Conservation (phyloP, 2,329 filamentous ascomycete genomes). For the Xylariaceae sp. region DNA sequence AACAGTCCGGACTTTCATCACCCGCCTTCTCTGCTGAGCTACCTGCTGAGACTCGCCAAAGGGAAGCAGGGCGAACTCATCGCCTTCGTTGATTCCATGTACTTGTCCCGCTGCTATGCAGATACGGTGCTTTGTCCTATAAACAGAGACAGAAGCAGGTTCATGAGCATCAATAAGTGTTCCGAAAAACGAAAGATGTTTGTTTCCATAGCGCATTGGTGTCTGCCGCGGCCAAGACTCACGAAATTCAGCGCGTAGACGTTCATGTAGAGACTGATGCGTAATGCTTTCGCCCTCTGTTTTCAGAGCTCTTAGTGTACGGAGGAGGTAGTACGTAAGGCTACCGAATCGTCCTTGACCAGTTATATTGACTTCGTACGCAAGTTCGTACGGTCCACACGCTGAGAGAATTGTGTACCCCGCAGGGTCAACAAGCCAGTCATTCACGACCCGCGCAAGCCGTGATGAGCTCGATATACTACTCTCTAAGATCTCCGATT, state of each 20-base stretch:
- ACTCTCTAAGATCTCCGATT: not conserved
- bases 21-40: not conserved
- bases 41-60: not conserved
- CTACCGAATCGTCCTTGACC: not conserved
- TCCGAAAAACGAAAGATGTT: constrained; percentile 4
- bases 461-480: not conserved
- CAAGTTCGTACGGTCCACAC: constrained; percentile 5
- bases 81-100: constrained; percentile 2
- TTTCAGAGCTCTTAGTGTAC: not conserved
- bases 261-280: not conserved
- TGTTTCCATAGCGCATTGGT: constrained; percentile 8
- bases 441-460: not conserved
- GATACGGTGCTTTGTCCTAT: not conserved
- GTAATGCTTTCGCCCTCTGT: not conserved
- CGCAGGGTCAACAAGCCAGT: constrained; percentile 7
- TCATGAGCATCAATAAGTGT: not conserved
- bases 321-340: constrained; percentile 9
- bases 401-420: constrained; percentile 7
- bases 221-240: not conserved
- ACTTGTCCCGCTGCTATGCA: not conserved
- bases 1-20: not conserved
- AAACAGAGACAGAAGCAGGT: not conserved
- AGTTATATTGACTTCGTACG: not conserved
- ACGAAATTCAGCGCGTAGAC: not conserved
- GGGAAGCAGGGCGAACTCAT: not conserved